A percentile compares a stretch with the other conserved stretches of the same genome.
Conservation (phyloP, 306 rosid species). For the Sicyos edulis region DNA sequence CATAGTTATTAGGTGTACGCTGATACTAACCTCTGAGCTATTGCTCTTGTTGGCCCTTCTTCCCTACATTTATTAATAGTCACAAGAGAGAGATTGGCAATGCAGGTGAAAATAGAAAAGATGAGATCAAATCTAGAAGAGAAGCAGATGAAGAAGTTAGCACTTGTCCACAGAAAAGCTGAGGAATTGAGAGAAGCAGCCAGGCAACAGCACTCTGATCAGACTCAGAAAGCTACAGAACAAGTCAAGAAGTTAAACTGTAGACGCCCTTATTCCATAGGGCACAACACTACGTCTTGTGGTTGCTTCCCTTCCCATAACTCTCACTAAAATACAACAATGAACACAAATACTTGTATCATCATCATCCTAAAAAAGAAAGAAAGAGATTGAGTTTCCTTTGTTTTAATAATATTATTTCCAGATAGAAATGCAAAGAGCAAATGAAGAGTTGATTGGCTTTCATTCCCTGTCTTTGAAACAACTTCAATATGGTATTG, state of each 20-base stretch:
- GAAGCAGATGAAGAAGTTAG: conserved; percentile 86
- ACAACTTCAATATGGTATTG: neutral
- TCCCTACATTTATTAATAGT: neutral
- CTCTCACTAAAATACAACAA: conserved; percentile 17
- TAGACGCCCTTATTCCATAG: conserved; percentile 40
- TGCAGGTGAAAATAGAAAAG: conserved; percentile 83
- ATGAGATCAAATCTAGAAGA: conserved; percentile 92
- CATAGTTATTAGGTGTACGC: no score
- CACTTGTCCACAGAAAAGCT: conserved; percentile 75
- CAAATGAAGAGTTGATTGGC: neutral
- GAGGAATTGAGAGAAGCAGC: conserved; percentile 79
- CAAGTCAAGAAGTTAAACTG: conserved; percentile 52
- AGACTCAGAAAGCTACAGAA: conserved; percentile 47
- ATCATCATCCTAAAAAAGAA: no score
- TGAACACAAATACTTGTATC: conserved; percentile 7
- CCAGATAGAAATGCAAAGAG: neutral
- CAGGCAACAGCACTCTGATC: conserved; percentile 63
- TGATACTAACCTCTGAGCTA: no score
- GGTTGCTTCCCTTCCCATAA: conserved; percentile 84
- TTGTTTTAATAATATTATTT: neutral
- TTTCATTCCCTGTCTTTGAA: neutral
- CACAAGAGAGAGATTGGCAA: neutral
- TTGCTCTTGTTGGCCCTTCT: no score
- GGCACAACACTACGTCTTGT: conserved; percentile 40
- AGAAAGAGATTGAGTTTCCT: neutral